phyloP scores from a whole-genome alignment of 139 green algal species.

The Coelastrella sp. region DNA sequence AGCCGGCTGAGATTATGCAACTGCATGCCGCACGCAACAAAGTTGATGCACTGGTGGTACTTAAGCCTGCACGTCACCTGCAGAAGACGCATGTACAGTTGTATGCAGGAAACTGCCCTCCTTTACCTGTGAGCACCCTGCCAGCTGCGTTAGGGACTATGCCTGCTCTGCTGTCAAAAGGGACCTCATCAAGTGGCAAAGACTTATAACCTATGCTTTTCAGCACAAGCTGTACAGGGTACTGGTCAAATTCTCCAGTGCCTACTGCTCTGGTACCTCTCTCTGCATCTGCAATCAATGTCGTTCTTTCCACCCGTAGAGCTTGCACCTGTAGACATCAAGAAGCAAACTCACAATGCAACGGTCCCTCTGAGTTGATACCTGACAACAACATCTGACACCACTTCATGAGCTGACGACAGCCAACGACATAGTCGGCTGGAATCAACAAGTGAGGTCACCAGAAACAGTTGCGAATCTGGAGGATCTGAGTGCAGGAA shows the following conservation, averaged over 20 bases:
- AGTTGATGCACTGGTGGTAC: too few species aligned
- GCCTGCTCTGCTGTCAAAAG: slow-evolving; percentile 75
- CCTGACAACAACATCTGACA: background rate
- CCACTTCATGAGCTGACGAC: background rate
- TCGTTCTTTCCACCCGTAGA: slow-evolving; percentile 56
- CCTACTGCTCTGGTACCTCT: slow-evolving; percentile 60
- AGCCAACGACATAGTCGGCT: background rate
- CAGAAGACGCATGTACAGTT: too few species aligned
- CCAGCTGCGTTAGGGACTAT: slow-evolving; percentile 81
- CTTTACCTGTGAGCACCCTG: slow-evolving; percentile 62
- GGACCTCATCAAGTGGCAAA: slow-evolving; percentile 73
- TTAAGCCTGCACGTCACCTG: too few species aligned
- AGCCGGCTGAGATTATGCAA: too few species aligned
- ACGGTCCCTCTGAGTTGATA: background rate
- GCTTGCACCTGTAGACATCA: slow-evolving; percentile 30
- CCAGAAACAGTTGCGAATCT: too few species aligned
- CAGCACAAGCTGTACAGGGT: slow-evolving; percentile 81
- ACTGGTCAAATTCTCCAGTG: slow-evolving; percentile 70
- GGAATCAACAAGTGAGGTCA: background rate
- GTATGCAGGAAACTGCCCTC: background rate
- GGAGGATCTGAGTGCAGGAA: too few species aligned
- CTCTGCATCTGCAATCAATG: slow-evolving; percentile 10
- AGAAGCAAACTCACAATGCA: background rate
- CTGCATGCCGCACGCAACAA: too few species aligned
- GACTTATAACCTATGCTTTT: slow-evolving; percentile 87